Evolutionary conservation across 331 rosid species (phyloP).

Genomic region (Rhamnella rubrinervis): DNA sequence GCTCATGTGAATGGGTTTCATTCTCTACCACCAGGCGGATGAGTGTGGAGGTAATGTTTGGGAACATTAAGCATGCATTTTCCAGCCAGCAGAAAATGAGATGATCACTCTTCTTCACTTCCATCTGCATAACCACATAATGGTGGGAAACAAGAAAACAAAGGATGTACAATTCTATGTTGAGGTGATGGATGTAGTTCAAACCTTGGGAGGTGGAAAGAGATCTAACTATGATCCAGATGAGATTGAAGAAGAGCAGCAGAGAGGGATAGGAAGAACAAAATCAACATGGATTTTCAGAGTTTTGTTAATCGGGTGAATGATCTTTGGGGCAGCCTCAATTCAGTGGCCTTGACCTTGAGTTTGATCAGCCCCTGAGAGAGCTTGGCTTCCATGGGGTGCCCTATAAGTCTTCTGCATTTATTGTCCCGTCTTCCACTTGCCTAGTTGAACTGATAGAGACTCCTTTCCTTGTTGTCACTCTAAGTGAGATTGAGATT

Average conservation of each 20-base stretch:
- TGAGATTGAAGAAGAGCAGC: slow-evolving; percentile 60
- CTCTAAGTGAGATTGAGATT: slow-evolving; percentile 53
- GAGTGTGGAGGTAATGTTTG: slow-evolving; percentile 50
- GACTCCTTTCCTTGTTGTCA: slow-evolving; percentile 50
- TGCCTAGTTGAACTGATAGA: slow-evolving; percentile 50
- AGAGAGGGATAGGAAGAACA: slow-evolving; percentile 54
- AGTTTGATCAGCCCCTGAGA: slow-evolving; percentile 56
- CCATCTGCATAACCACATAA: slow-evolving; percentile 53
- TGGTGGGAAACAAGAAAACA: slow-evolving; percentile 59
- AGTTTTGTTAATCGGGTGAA: slow-evolving; percentile 51
- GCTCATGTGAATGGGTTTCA: slow-evolving; percentile 53
- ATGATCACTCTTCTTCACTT: slow-evolving; percentile 60
- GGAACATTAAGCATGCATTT: slow-evolving; percentile 52
- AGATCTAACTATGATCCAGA: slow-evolving; percentile 56
- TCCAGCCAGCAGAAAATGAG: slow-evolving; percentile 60
- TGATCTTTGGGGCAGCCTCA: slow-evolving; percentile 58
- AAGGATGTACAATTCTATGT: slow-evolving; percentile 52
- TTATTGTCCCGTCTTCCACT: slow-evolving; percentile 47
- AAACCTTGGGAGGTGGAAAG: slow-evolving; percentile 47
- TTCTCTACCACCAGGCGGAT: slow-evolving; percentile 46
- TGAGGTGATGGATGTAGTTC: slow-evolving; percentile 56
- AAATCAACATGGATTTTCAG: slow-evolving; percentile 50
- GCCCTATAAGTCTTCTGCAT: slow-evolving; percentile 54
- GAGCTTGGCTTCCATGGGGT: slow-evolving; percentile 62
- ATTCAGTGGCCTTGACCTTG: slow-evolving; percentile 44